Conservation (phyloP, 2,329 filamentous ascomycete genomes). For the Ophiobolus disseminans region DNA sequence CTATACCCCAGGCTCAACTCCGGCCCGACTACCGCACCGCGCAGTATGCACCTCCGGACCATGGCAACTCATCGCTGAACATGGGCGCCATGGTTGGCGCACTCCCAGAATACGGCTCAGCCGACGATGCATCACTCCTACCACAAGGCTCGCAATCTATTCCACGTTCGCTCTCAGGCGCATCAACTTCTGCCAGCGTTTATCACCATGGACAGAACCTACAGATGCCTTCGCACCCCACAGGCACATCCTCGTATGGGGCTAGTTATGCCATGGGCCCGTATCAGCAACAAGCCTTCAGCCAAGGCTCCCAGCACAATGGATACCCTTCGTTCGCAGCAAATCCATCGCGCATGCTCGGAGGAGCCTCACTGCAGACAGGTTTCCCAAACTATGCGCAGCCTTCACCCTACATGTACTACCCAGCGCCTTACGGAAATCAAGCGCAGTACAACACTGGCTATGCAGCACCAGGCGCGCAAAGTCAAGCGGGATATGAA, state of each 20-base stretch:
- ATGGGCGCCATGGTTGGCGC: conserved; percentile 47
- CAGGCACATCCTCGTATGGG: conserved; percentile 33
- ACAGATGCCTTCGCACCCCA: conserved; percentile 40
- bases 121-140: conserved; percentile 23
- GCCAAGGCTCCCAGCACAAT: conserved; percentile 30
- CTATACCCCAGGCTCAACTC: conserved; percentile 36
- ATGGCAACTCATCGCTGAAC: conserved; percentile 39
- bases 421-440: conserved; percentile 40
- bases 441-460: conserved; percentile 37
- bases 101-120: conserved; percentile 44
- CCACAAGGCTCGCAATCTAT: conserved; percentile 30
- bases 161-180: conserved; percentile 45
- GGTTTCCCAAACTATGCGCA: conserved; percentile 42
- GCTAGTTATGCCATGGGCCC: conserved; percentile 33
- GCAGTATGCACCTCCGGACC: conserved; percentile 36
- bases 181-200: conserved; percentile 49
- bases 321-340: conserved; percentile 32
- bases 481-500: conserved; percentile 35
- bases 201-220: conserved; percentile 50
- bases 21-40: conserved; percentile 38
- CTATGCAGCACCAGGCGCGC: conserved; percentile 33
- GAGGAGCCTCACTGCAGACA: conserved; percentile 29
- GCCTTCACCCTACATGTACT: conserved; percentile 45
- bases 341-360: conserved; percentile 34
- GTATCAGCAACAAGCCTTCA: conserved; percentile 35